Conservation (phyloP, 2,329 filamentous ascomycete species). For the Rugonectria rugulosa region DNA sequence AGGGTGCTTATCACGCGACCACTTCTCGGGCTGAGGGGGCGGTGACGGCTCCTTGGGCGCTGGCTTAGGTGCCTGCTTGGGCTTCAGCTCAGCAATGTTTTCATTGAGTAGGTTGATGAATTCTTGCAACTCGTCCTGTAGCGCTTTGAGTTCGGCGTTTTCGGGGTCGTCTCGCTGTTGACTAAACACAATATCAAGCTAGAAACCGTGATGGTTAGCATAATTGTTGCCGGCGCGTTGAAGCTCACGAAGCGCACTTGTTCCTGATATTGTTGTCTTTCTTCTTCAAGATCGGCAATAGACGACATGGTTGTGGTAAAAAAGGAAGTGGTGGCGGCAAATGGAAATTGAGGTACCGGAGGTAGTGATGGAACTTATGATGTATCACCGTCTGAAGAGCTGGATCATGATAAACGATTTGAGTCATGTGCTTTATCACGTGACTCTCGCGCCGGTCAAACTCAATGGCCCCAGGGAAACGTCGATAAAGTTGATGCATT, state of each 20-base stretch:
- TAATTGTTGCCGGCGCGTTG: background rate
- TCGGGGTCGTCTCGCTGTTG: slow-evolving; percentile 83
- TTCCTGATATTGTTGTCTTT: slow-evolving; percentile 63
- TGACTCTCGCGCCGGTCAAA: background rate
- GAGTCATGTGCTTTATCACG: slow-evolving; percentile 2
- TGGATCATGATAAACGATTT: background rate
- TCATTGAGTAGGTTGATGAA: slow-evolving; percentile 82
- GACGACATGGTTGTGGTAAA: slow-evolving; percentile 38
- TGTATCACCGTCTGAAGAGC: too few relatives aligned
- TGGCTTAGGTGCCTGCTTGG: slow-evolving; percentile 54
- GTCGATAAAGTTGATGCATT: slow-evolving; percentile 16
- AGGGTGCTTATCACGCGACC: slow-evolving; percentile 82
- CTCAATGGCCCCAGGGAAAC: slow-evolving; percentile 10
- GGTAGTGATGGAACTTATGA: too few relatives aligned
- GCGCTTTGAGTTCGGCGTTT: slow-evolving; percentile 77
- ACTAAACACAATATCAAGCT: slow-evolving; percentile 80
- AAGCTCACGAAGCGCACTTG: slow-evolving; percentile 52
- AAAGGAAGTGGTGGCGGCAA: background rate
- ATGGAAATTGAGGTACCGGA: slow-evolving; percentile 2
- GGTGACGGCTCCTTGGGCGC: slow-evolving; percentile 54
- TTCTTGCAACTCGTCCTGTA: slow-evolving; percentile 83
- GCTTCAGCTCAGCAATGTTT: slow-evolving; percentile 80
- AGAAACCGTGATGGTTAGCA: slow-evolving; percentile 33
- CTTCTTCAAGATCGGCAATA: slow-evolving; percentile 56
- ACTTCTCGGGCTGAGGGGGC: slow-evolving; percentile 71